phyloP scores from a whole-genome alignment of 352 stramenopile species.

The Globisporangium acanthophoron region DNA sequence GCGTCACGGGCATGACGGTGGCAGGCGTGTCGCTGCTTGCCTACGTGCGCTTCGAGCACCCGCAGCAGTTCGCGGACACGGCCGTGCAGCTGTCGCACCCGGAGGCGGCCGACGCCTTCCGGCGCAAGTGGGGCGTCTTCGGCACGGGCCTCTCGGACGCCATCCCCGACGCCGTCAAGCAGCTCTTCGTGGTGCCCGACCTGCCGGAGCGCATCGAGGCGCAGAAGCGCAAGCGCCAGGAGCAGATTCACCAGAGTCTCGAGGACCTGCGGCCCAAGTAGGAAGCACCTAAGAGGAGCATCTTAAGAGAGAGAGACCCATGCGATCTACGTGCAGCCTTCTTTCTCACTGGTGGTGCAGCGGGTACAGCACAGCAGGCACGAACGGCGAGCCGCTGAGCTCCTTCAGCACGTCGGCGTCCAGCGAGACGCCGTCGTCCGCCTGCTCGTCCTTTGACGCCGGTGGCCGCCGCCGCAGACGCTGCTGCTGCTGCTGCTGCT shows the following conservation, averaged over 20 bases:
- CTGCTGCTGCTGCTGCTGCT: background rate
- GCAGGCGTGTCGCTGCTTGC: conserved; percentile 75
- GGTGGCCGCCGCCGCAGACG: conserved; percentile 1
- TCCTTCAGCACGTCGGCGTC: conserved; percentile 22
- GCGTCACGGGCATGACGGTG: conserved; percentile 74
- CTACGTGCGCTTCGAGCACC: conserved; percentile 81
- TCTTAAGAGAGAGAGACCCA: background rate
- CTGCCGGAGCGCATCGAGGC: conserved; percentile 61
- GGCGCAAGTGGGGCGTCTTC: conserved; percentile 79
- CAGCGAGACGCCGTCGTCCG: conserved; percentile 9
- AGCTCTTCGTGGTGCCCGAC: conserved; percentile 59
- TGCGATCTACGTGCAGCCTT: background rate
- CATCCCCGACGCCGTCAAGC: conserved; percentile 59
- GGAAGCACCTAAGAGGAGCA: conserved; percentile 22
- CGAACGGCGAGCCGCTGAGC: conserved; percentile 32
- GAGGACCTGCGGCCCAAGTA: conserved; percentile 75
- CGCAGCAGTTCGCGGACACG: conserved; percentile 79
- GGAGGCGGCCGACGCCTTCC: conserved; percentile 64
- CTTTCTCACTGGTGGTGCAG: conserved; percentile 17
- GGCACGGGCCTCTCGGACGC: conserved; percentile 71
- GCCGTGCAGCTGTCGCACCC: conserved; percentile 73
- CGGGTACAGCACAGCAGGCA: conserved; percentile 55
- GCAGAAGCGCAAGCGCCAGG: conserved; percentile 61
- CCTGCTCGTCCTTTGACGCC: conserved; percentile 34
- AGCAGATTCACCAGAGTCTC: conserved; percentile 69